Evolutionary conservation across 1,284 basidiomycete genomes (phyloP).

Genomic region (Malassezia nana): DNA sequence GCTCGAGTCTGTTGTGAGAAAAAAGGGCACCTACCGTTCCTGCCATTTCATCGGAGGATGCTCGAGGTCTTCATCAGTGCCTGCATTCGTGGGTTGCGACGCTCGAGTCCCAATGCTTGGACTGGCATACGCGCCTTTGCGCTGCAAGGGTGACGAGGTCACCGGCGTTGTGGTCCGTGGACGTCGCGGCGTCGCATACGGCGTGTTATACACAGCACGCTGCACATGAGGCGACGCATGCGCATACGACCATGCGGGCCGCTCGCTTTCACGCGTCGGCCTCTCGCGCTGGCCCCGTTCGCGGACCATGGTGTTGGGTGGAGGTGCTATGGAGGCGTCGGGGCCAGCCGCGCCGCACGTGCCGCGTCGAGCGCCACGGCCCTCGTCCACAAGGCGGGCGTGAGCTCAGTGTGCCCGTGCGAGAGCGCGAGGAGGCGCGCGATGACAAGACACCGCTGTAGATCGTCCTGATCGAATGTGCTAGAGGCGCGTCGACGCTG

Average conservation of each 20-base stretch:
- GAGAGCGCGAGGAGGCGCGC: constrained; percentile 29
- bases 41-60: not conserved
- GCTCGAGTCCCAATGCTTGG: not conserved
- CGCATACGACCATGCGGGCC: not conserved
- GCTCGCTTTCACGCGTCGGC: not conserved
- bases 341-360: constrained; percentile 1
- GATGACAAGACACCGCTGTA: constrained; percentile 29
- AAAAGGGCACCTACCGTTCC: not conserved
- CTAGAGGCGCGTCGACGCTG: constrained; percentile 20
- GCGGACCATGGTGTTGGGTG: constrained; percentile 5
- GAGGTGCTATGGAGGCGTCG: constrained; percentile 1
- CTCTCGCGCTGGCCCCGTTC: not conserved
- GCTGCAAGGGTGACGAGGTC: constrained; percentile 7
- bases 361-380: too few species aligned
- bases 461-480: constrained; percentile 27
- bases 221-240: not conserved
- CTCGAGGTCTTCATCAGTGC: not conserved
- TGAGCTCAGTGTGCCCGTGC: constrained; percentile 21
- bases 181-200: not conserved
- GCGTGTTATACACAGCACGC: not conserved
- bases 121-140: constrained; percentile 13
- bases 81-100: too few species aligned
- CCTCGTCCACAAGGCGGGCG: constrained; percentile 23
- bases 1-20: not conserved
- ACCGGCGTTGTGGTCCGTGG: not conserved